A percentile compares a stretch with the other conserved stretches of the same genome.
Evolutionary conservation across 2,329 filamentous ascomycete genomes (phyloP).

Genomic region (Aspergillus thermomutatus): DNA sequence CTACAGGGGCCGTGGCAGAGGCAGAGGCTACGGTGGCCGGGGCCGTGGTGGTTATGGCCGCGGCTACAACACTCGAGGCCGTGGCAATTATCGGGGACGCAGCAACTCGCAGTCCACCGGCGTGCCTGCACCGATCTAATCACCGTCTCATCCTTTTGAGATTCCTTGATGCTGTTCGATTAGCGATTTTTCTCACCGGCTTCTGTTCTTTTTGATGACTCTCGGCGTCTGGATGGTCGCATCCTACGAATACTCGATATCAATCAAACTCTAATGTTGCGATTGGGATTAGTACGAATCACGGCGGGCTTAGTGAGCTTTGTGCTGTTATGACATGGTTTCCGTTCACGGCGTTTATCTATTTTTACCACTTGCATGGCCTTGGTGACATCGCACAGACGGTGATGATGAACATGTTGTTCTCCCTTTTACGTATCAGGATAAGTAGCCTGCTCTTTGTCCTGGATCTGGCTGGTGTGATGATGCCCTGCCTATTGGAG

Average conservation of each 20-base stretch:
- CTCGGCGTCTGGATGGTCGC: constrained; percentile 23
- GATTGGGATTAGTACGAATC: constrained; percentile 20
- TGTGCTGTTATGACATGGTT: constrained; percentile 12
- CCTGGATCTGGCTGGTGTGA: neutral
- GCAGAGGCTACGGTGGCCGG: constrained; percentile 45
- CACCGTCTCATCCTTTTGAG: constrained; percentile 8
- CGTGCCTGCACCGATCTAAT: constrained; percentile 33
- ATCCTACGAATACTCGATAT: constrained; percentile 22
- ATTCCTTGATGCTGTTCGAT: constrained; percentile 11
- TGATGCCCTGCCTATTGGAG: neutral
- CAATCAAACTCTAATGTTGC: constrained; percentile 19
- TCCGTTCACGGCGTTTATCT: constrained; percentile 15
- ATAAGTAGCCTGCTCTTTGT: neutral
- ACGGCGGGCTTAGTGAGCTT: constrained; percentile 16
- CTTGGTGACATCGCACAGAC: constrained; percentile 13
- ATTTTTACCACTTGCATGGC: constrained; percentile 16
- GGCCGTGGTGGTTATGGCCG: constrained; percentile 47
- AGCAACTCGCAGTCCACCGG: constrained; percentile 37
- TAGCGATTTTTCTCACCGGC: constrained; percentile 19
- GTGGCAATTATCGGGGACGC: constrained; percentile 40
- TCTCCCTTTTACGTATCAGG: constrained; percentile 1
- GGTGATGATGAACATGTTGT: constrained; percentile 12
- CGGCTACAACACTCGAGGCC: constrained; percentile 37
- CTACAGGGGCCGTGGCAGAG: constrained; percentile 63
- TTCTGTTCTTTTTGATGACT: constrained; percentile 16